phyloP scores from a whole-genome alignment of 148 eudicot genomes.

The Cornus florida region DNA sequence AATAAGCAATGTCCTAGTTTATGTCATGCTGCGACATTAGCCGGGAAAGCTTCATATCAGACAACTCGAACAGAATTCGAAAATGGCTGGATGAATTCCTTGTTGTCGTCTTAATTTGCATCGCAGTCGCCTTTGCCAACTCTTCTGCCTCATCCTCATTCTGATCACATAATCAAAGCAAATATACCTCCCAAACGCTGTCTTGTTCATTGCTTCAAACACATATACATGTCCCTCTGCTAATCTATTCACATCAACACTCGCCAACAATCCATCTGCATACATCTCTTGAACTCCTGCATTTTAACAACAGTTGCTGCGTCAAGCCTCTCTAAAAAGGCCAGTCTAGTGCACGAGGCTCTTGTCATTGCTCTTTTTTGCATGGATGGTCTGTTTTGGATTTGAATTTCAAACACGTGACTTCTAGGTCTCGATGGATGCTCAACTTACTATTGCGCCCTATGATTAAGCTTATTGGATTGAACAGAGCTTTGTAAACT shows the following conservation, averaged over 20 bases:
- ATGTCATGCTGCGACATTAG: neutral
- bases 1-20: no score
- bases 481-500: no score
- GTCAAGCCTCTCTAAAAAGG: neutral
- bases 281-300: slow-evolving; percentile 55
- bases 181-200: slow-evolving; percentile 42
- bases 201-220: slow-evolving; percentile 50
- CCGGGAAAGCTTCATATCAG: neutral
- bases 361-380: no score
- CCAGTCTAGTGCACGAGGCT: no score
- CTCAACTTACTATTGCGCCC: no score
- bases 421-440: no score
- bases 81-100: neutral
- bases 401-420: no score
- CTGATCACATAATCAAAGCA: neutral
- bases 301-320: no score
- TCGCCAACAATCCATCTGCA: slow-evolving; percentile 40
- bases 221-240: slow-evolving; percentile 47
- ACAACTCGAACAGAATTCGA: neutral
- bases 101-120: neutral
- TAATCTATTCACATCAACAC: slow-evolving; percentile 37
- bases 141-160: neutral
- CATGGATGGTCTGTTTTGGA: no score
- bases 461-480: no score
- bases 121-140: neutral